These are phyloP conservation scores for Cercospora zeae-maydis DNA, from an alignment of 2,329 filamentous ascomycete species.

Conservation along the genomic window DNA sequence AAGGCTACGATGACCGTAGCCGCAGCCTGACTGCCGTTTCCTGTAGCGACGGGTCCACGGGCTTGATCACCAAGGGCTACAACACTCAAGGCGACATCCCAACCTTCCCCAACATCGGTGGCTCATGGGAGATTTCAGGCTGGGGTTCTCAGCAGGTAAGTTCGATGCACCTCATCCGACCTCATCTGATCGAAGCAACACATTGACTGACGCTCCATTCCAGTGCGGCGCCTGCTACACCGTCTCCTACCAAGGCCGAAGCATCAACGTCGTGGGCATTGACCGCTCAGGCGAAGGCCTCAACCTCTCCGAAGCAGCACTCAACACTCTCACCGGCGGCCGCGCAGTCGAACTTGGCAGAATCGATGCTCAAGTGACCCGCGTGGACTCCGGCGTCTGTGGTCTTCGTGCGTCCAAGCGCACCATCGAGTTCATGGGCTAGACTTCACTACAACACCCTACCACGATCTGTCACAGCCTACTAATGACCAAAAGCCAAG, in stretches of 20 bases:
- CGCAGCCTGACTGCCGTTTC: conserved; percentile 57
- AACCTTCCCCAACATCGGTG: conserved; percentile 50
- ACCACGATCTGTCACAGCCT: neutral
- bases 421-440: conserved; percentile 27
- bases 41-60: conserved; percentile 67
- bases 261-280: conserved; percentile 50
- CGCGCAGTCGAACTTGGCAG: conserved; percentile 40
- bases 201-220: conserved; percentile 31
- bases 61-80: conserved; percentile 59
- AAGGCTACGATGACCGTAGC: conserved; percentile 61
- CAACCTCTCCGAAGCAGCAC: conserved; percentile 48
- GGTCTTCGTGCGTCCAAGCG: conserved; percentile 29
- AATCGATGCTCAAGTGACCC: conserved; percentile 41
- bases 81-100: conserved; percentile 44
- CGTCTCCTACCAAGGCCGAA: conserved; percentile 47
- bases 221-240: conserved; percentile 54
- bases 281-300: conserved; percentile 48
- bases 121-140: conserved; percentile 46
- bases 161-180: neutral
- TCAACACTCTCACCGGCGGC: conserved; percentile 49
- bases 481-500: neutral
- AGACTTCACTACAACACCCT: neutral
- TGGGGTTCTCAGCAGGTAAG: conserved; percentile 34
- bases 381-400: conserved; percentile 40
- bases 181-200: neutral